These are phyloP conservation scores for Hypoxylon sp. DNA, from an alignment of 2,329 filamentous ascomycete genomes.

Conservation along the genomic window DNA sequence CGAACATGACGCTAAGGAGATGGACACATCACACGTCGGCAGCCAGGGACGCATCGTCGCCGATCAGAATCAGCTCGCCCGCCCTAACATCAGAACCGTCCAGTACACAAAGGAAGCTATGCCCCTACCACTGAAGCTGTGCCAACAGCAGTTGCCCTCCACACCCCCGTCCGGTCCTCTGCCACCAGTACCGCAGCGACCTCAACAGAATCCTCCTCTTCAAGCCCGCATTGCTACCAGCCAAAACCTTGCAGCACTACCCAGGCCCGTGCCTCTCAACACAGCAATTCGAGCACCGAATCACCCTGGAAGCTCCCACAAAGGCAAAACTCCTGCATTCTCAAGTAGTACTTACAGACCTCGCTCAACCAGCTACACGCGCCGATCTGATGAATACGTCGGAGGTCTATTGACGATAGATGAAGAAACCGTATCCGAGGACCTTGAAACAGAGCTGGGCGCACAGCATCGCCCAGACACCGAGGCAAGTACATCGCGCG, in stretches of 20 bases:
- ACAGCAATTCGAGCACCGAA: background rate
- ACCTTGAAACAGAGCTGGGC: background rate
- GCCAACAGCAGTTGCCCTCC: background rate
- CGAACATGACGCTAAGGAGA: background rate
- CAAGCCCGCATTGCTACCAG: background rate
- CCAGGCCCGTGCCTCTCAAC: background rate
- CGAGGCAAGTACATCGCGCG: background rate
- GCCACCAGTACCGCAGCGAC: background rate
- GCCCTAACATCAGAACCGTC: background rate
- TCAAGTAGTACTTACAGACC: background rate
- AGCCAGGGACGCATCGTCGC: background rate
- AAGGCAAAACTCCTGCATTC: background rate
- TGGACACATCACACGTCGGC: background rate
- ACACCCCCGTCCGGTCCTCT: background rate
- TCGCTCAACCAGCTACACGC: background rate
- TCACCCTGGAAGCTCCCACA: background rate
- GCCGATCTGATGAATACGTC: background rate
- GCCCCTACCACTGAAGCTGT: background rate
- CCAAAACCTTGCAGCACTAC: background rate
- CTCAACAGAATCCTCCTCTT: background rate
- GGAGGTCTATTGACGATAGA: background rate
- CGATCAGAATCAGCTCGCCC: background rate
- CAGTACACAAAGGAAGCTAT: background rate
- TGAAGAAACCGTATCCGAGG: background rate
- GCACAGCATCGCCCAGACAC: background rate